Conservation (phyloP, 164 flowering plant species). For the Euptelea pleiosperma region DNA sequence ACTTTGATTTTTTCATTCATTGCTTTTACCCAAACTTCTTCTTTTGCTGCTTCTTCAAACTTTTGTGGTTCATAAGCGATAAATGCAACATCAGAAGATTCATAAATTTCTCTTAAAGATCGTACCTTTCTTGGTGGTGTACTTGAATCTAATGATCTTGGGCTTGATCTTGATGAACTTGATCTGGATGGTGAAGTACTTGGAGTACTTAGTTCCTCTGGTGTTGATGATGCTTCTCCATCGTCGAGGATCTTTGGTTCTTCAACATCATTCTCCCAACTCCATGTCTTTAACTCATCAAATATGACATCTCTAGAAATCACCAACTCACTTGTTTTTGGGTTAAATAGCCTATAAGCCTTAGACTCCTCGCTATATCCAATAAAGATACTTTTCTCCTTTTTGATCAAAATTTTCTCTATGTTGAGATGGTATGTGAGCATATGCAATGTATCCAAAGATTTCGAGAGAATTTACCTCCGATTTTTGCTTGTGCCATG, state of each 20-base stretch:
- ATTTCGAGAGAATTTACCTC: not conserved
- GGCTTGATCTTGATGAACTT: not conserved
- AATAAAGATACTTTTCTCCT: slow-evolving; percentile 4
- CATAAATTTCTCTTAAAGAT: too few species aligned
- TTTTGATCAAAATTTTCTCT: slow-evolving; percentile 10
- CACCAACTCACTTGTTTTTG: slow-evolving; percentile 1
- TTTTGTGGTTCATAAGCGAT: too few species aligned
- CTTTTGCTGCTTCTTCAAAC: too few species aligned
- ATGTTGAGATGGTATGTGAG: slow-evolving; percentile 1
- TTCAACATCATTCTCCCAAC: not conserved
- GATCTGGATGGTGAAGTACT: not conserved
- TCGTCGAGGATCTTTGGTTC: not conserved
- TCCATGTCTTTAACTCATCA: slow-evolving; percentile 2
- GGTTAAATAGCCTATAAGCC: not conserved
- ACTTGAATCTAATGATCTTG: too few species aligned
- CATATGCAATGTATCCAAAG: slow-evolving; percentile 13
- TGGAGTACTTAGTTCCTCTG: not conserved
- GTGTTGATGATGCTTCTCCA: not conserved
- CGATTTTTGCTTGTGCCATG: slow-evolving; percentile 4
- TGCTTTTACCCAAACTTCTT: too few species aligned
- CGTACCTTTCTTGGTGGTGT: too few species aligned
- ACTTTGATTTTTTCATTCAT: too few species aligned
- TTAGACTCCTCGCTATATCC: slow-evolving; percentile 10
- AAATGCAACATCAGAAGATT: too few species aligned
- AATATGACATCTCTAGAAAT: slow-evolving; percentile 10